These are phyloP conservation scores for Neurospora africana DNA, from an alignment of 495 filamentous ascomycete species.

Conservation along the genomic window DNA sequence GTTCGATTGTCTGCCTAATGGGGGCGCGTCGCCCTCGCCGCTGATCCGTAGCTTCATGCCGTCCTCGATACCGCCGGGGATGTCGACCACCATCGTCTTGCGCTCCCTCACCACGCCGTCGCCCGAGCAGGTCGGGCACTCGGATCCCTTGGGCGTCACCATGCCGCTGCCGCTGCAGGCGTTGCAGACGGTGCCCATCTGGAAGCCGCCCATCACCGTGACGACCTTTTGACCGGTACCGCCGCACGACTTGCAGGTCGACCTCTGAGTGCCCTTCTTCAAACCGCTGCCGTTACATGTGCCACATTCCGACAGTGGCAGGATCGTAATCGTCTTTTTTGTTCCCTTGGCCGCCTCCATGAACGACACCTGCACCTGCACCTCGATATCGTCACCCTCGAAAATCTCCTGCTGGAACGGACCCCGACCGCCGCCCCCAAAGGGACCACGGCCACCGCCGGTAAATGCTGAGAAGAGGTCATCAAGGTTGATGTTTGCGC, in stretches of 20 bases:
- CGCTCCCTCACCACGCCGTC: slow-evolving; percentile 68
- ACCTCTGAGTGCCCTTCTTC: slow-evolving; percentile 64
- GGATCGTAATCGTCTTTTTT: slow-evolving; percentile 65
- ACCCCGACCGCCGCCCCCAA: slow-evolving; percentile 37
- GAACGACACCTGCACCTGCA: slow-evolving; percentile 84
- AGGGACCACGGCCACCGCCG: slow-evolving; percentile 42
- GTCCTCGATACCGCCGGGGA: slow-evolving; percentile 89
- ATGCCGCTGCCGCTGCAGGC: slow-evolving; percentile 68
- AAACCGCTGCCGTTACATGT: slow-evolving; percentile 76
- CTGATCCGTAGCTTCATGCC: slow-evolving; percentile 78
- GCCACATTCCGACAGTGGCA: slow-evolving; percentile 64
- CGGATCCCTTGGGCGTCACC: slow-evolving; percentile 59
- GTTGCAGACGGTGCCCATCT: slow-evolving; percentile 83
- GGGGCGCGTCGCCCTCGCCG: slow-evolving; percentile 78
- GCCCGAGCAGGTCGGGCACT: slow-evolving; percentile 69
- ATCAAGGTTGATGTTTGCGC: slow-evolving; percentile 81
- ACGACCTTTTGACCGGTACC: slow-evolving; percentile 82
- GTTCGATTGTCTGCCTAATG: slow-evolving; percentile 51
- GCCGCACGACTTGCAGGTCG: slow-evolving; percentile 67
- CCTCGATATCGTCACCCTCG: slow-evolving; percentile 87
- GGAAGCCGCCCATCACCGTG: slow-evolving; percentile 84
- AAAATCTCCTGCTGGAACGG: slow-evolving; percentile 67
- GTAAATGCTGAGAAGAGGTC: slow-evolving; percentile 87
- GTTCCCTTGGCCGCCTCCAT: slow-evolving; percentile 92
- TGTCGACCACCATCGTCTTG: slow-evolving; percentile 74